A percentile compares a stretch with the other conserved stretches of the same genome.
phyloP scores from a whole-genome alignment of 345 rosid genomes.

The Hibiscus syriacus region DNA sequence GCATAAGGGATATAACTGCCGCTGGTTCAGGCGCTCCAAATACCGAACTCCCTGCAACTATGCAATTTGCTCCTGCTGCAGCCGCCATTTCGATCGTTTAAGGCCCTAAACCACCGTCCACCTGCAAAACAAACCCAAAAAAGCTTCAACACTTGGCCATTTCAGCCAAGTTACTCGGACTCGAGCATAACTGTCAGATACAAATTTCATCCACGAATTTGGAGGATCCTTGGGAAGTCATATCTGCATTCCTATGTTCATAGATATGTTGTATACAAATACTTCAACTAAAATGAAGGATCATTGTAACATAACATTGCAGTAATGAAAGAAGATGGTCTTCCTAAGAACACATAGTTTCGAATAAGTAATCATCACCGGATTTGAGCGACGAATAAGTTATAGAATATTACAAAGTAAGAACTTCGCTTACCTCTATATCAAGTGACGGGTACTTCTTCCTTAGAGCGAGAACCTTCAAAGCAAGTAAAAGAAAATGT shows the following conservation, averaged over 20 bases:
- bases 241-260: too few relatives aligned
- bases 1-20: conserved; percentile 59
- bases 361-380: background rate
- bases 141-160: background rate
- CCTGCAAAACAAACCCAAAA: background rate
- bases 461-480: conserved; percentile 57
- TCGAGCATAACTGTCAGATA: background rate
- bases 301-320: background rate
- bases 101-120: conserved; percentile 39
- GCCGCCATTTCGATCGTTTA: conserved; percentile 74
- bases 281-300: background rate
- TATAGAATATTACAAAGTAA: background rate
- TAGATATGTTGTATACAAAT: background rate
- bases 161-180: background rate
- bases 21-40: conserved; percentile 81
- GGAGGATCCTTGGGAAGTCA: too few relatives aligned
- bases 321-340: background rate
- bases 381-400: too few relatives aligned
- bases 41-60: conserved; percentile 79
- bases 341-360: too few relatives aligned
- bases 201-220: too few relatives aligned
- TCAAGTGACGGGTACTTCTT: conserved; percentile 69
- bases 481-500: background rate
- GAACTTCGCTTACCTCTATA: conserved; percentile 49
- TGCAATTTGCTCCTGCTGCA: conserved; percentile 81